These are phyloP conservation scores for Aspergillus bertholletiae DNA, from an alignment of 495 filamentous ascomycete species.

Conservation along the genomic window DNA sequence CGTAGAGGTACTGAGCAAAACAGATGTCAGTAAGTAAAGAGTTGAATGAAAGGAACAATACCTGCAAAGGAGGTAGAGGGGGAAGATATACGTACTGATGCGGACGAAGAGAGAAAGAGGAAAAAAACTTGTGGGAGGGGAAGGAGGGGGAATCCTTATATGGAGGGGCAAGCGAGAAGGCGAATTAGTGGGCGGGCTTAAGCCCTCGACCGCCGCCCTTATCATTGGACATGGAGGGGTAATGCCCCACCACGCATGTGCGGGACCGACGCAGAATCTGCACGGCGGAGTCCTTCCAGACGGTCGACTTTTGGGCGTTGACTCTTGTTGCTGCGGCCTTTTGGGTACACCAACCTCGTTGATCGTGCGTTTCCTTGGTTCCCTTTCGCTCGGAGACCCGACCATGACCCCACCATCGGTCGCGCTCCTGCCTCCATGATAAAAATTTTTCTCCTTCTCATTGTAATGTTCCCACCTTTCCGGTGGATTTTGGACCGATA, in stretches of 20 bases:
- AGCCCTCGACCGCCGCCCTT: conserved; percentile 30
- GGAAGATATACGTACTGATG: conserved; percentile 49
- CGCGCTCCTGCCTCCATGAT: conserved; percentile 13
- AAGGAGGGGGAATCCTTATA: conserved; percentile 50
- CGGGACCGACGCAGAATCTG: conserved; percentile 39
- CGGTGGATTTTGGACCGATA: conserved; percentile 17
- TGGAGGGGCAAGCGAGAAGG: conserved; percentile 51
- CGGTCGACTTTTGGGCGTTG: conserved; percentile 4
- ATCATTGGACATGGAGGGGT: conserved; percentile 30
- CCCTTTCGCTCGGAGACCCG: conserved; percentile 11
- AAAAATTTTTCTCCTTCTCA: conserved; percentile 24
- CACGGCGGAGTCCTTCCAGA: conserved; percentile 21
- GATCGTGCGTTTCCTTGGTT: conserved; percentile 29
- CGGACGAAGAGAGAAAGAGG: conserved; percentile 40
- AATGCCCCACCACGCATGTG: conserved; percentile 20
- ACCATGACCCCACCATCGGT: conserved; percentile 12
- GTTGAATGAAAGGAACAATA: conserved; percentile 19
- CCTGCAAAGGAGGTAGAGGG: conserved; percentile 15
- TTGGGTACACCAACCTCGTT: not conserved
- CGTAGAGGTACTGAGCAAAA: conserved; percentile 50
- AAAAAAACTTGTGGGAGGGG: conserved; percentile 41
- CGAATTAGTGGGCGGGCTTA: conserved; percentile 40
- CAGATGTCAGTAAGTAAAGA: conserved; percentile 28
- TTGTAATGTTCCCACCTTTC: conserved; percentile 11
- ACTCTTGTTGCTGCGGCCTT: not conserved